Evolutionary conservation across 768 basidiomycete species (phyloP).

Genomic region (Lactifluus pinguis): DNA sequence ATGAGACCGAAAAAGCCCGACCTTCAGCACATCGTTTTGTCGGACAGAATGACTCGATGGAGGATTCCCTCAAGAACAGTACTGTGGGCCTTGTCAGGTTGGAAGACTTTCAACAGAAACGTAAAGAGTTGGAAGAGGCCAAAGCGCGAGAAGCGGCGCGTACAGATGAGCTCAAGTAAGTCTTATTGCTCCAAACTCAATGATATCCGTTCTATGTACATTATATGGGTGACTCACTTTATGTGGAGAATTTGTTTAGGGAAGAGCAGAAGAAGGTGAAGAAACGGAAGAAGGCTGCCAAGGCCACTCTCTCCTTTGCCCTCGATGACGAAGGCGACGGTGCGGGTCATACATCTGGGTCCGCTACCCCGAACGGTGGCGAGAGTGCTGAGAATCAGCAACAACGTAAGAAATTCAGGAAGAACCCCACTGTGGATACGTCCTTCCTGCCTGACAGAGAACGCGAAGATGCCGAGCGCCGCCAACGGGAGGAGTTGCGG

Average conservation of each 20-base stretch:
- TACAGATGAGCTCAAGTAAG: constrained; percentile 83
- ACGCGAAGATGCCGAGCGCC: constrained; percentile 86
- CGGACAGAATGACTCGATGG: constrained; percentile 89
- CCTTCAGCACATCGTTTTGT: constrained; percentile 85
- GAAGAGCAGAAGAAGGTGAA: constrained; percentile 78
- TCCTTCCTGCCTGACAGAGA: constrained; percentile 98
- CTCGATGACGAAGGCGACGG: constrained; percentile 71
- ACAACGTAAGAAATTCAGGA: constrained; percentile 77
- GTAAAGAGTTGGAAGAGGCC: constrained; percentile 86
- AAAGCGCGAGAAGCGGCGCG: constrained; percentile 83
- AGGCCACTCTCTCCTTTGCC: constrained; percentile 86
- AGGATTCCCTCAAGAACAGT: constrained; percentile 82
- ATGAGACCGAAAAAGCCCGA: constrained; percentile 88
- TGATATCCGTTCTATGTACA: constrained; percentile 8
- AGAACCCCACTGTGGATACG: constrained; percentile 95
- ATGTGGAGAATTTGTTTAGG: constrained; percentile 79
- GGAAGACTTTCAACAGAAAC: constrained; percentile 85
- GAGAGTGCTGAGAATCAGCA: constrained; percentile 34
- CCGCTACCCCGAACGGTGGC: constrained; percentile 29
- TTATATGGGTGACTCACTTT: constrained; percentile 52
- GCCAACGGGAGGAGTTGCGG: constrained; percentile 79
- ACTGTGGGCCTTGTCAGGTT: constrained; percentile 88
- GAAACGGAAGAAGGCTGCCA: constrained; percentile 87
- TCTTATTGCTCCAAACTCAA: constrained; percentile 23
- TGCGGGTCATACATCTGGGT: constrained; percentile 30